Evolutionary conservation across 306 rosid species (phyloP).

Genomic region (Arachis stenosperma): DNA sequence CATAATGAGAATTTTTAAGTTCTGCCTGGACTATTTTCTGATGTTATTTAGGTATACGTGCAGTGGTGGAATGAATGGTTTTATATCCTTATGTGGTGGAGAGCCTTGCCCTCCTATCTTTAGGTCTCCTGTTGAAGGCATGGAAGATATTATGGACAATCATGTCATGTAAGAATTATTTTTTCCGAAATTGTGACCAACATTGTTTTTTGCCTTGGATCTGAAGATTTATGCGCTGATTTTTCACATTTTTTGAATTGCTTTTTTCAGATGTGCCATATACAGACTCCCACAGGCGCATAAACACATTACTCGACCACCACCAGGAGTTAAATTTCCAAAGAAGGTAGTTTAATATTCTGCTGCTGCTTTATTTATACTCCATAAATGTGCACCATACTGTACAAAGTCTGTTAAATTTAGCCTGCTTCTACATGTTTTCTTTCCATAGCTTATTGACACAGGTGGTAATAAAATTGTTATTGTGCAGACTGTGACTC

Average conservation of each 20-base stretch:
- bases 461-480: background rate
- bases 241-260: background rate
- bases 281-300: constrained; percentile 81
- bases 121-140: constrained; percentile 80
- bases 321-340: constrained; percentile 73
- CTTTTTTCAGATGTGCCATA: constrained; percentile 73
- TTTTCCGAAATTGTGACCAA: background rate
- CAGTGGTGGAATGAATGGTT: constrained; percentile 99
- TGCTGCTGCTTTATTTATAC: constrained; percentile 11
- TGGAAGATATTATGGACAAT: constrained; percentile 95
- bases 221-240: background rate
- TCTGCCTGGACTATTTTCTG: constrained; percentile 56
- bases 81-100: constrained; percentile 82
- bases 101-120: constrained; percentile 97
- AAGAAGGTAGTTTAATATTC: constrained; percentile 61
- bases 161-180: constrained; percentile 81
- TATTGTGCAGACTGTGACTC: constrained; percentile 57
- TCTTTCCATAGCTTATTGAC: constrained; percentile 17
- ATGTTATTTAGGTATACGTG: constrained; percentile 74
- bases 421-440: background rate
- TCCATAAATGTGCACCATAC: background rate
- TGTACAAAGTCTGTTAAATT: background rate
- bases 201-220: constrained; percentile 22
- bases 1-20: constrained; percentile 40
- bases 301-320: constrained; percentile 74